Evolutionary conservation across 139 green algal genomes (phyloP), one percentile per base, ranked within the genome.

Genomic region (Chlorella ohadii): DNA sequence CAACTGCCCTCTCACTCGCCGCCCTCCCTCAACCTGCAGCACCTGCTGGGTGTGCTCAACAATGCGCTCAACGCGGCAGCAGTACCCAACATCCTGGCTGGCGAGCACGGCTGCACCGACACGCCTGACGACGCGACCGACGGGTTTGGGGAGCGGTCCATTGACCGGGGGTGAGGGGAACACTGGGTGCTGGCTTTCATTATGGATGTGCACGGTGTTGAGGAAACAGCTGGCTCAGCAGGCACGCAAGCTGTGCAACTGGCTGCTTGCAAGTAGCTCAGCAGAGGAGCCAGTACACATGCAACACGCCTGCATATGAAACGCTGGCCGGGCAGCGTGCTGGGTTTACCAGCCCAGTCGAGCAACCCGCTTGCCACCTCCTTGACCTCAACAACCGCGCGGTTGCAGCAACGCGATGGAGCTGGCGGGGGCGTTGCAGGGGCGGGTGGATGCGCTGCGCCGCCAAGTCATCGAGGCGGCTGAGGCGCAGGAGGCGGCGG

Each of bases 391-490:
- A 5, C 70, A 19, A 9, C 23, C 25, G 28, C 27, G 28, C 71
- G 9, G 17, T 20, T 0, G 36, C 74, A 81, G 74, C 33, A 70
- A 68, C 7, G 11, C 74, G 9, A 19, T 70, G 20, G 74, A 81
- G 55, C 74, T 81, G 74, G 74, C 74, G 33, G 74, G 47, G 33
- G 55, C 74, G 33, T 55, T 81, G 51, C 74, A 81, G 74, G 22
- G 28, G 44, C 78, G 65, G 2, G 78, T 84, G 41, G 78, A 77
- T 39, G n/a, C 33, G 31, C 65, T 84, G 41, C 44, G 65, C 28
- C 78, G 34, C 39, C 78, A 84, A 44, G 65, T 51, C 20, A 47
- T 56, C 20, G 51, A 81, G 55, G 74, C 74, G 2, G 33, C 55
- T 6, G 39, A 28, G 33, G 25, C 33, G 41, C 25, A 77, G 1